Evolutionary conservation across 352 stramenopile species (phyloP).

Genomic region (Pythium insidiosum): DNA sequence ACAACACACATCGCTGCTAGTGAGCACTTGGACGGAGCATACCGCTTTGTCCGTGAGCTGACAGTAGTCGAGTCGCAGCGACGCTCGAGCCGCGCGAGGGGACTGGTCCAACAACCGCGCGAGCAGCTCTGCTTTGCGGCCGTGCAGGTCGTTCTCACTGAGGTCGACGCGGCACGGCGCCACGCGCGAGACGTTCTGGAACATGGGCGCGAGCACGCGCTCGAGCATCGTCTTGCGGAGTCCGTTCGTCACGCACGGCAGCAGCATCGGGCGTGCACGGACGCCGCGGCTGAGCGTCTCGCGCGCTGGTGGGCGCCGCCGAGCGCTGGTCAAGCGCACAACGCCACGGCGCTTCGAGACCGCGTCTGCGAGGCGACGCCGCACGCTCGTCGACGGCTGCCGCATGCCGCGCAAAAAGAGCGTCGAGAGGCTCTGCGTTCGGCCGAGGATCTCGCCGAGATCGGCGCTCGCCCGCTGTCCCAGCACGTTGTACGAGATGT

Average conservation of each 20-base stretch:
- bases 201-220: conserved; percentile 58
- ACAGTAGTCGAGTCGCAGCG: conserved; percentile 46
- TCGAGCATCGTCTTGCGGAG: conserved; percentile 37
- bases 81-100: conserved; percentile 26
- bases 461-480: conserved; percentile 33
- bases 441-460: conserved; percentile 53
- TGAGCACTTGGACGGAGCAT: no score
- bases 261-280: neutral
- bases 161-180: conserved; percentile 45
- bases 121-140: conserved; percentile 31
- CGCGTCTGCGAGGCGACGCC: neutral
- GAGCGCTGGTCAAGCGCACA: no score
- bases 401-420: conserved; percentile 63
- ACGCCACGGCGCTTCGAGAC: no score
- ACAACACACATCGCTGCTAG: no score
- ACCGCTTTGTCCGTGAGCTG: conserved; percentile 52
- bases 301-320: no score
- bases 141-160: conserved; percentile 69
- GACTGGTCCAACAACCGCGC: conserved; percentile 41
- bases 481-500: conserved; percentile 70
- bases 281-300: no score
- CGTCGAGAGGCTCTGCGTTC: conserved; percentile 45
- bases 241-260: conserved; percentile 13
- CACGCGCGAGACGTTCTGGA: conserved; percentile 38
- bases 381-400: conserved; percentile 9